Evolutionary conservation across 345 rosid species (phyloP).

Genomic region (Viola odorata): DNA sequence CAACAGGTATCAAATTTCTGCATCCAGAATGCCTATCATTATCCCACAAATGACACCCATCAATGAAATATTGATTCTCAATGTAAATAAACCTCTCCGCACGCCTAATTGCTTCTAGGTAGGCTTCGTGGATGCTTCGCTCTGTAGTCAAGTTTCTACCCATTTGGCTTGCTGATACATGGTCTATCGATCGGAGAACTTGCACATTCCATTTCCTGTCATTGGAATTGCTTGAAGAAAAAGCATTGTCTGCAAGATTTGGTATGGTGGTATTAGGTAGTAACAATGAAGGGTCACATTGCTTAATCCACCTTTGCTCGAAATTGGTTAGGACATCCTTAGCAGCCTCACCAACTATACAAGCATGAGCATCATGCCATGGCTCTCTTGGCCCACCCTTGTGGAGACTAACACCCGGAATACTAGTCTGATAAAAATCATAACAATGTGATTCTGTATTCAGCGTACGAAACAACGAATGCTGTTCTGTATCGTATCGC

Average conservation of each 20-base stretch:
- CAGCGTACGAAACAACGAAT: slow-evolving; percentile 65
- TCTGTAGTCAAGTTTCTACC: slow-evolving; percentile 43
- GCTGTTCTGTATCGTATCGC: slow-evolving; percentile 74
- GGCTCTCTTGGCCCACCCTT: slow-evolving; percentile 93
- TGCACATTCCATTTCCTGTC: slow-evolving; percentile 68
- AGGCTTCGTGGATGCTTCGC: slow-evolving; percentile 74
- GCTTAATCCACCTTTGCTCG: slow-evolving; percentile 83
- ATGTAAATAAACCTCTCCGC: slow-evolving; percentile 80
- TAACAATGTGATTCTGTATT: slow-evolving; percentile 31
- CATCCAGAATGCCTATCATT: slow-evolving; percentile 58
- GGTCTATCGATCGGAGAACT: slow-evolving; percentile 72
- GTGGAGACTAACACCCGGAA: slow-evolving; percentile 57
- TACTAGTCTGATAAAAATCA: slow-evolving; percentile 71
- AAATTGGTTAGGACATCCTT: slow-evolving; percentile 65
- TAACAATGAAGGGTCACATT: slow-evolving; percentile 54
- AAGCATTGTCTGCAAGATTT: slow-evolving; percentile 29
- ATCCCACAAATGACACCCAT: slow-evolving; percentile 75
- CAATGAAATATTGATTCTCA: slow-evolving; percentile 86
- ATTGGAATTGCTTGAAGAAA: slow-evolving; percentile 26
- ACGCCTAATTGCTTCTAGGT: slow-evolving; percentile 63
- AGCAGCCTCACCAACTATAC: slow-evolving; percentile 66
- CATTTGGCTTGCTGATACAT: slow-evolving; percentile 47
- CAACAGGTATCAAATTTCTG: slow-evolving; percentile 71
- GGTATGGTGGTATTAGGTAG: slow-evolving; percentile 33
- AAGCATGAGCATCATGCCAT: slow-evolving; percentile 84